These are phyloP conservation scores for Withania somnifera DNA, from an alignment of 305 asterid genomes.

Conservation along the genomic window DNA sequence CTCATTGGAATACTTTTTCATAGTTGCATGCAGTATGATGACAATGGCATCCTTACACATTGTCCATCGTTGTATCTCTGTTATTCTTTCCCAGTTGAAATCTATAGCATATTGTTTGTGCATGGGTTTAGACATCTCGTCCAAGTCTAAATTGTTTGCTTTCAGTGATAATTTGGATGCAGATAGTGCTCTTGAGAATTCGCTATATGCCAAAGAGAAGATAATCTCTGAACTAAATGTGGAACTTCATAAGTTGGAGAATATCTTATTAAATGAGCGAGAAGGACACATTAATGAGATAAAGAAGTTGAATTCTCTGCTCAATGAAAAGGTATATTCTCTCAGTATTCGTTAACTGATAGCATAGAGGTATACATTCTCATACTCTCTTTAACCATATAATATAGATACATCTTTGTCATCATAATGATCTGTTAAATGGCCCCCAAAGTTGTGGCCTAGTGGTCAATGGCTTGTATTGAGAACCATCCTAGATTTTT, in stretches of 20 bases:
- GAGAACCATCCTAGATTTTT: not conserved
- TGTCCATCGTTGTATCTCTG: not conserved
- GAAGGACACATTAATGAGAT: conserved; percentile 70
- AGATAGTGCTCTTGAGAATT: conserved; percentile 72
- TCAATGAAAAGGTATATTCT: conserved; percentile 67
- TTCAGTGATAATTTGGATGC: conserved; percentile 72
- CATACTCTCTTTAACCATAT: not conserved
- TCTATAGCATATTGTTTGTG: not conserved
- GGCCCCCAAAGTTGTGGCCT: not conserved
- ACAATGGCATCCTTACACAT: not conserved
- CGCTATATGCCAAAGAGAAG: conserved; percentile 87
- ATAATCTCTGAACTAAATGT: conserved; percentile 78
- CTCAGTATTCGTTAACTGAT: not conserved
- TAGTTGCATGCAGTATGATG: conserved; percentile 2
- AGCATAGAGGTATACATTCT: not conserved
- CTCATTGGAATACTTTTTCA: not conserved
- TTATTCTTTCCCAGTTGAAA: not conserved
- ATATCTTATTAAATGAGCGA: conserved; percentile 70
- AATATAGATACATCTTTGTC: not conserved
- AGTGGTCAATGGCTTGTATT: not conserved
- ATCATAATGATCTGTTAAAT: not conserved
- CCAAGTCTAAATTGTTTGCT: conserved; percentile 8
- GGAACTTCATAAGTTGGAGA: conserved; percentile 93
- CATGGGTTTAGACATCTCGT: conserved; percentile 4
- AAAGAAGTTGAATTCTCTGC: conserved; percentile 68